Percentiles rank a stretch among this genome's conserved stretches.
Conservation (phyloP, 371 early-diverging fungal genomes). For the Apophysomyces variabilis region DNA sequence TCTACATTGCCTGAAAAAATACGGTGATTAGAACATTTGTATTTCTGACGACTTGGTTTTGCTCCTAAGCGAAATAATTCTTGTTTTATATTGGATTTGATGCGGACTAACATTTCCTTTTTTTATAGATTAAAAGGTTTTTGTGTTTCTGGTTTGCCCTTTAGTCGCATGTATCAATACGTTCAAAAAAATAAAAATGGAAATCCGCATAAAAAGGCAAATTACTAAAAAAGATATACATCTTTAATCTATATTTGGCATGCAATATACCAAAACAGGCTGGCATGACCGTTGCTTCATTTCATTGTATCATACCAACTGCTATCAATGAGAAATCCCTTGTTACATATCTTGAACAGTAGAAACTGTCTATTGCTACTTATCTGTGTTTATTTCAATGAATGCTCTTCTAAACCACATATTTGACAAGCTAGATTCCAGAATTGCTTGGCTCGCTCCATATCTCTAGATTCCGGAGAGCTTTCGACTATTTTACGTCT, state of each 20-base stretch:
- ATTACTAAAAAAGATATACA: too few relatives aligned
- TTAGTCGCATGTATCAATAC: not conserved
- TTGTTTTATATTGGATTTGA: not conserved
- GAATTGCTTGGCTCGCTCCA: conserved; percentile 26
- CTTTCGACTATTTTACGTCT: conserved; percentile 20
- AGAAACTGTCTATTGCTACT: too few relatives aligned
- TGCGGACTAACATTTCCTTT: not conserved
- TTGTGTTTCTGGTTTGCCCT: not conserved
- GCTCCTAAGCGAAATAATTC: not conserved
- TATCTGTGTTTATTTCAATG: too few relatives aligned
- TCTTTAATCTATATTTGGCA: too few relatives aligned
- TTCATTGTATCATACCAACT: too few relatives aligned
- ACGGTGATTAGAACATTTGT: conserved; percentile 13
- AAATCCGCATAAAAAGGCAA: not conserved
- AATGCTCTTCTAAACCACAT: conserved; percentile 4
- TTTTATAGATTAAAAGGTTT: conserved; percentile 8
- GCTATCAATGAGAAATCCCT: too few relatives aligned
- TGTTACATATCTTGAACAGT: too few relatives aligned
- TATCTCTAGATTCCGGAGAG: conserved; percentile 35
- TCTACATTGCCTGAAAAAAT: conserved; percentile 22
- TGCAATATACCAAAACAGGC: too few relatives aligned
- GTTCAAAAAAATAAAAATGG: not conserved
- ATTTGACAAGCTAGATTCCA: conserved; percentile 38
- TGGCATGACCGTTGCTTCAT: too few relatives aligned
- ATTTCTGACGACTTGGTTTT: conserved; percentile 15